phyloP scores from a whole-genome alignment of 1,284 basidiomycete genomes.

The Ceratobasidium sp. region DNA sequence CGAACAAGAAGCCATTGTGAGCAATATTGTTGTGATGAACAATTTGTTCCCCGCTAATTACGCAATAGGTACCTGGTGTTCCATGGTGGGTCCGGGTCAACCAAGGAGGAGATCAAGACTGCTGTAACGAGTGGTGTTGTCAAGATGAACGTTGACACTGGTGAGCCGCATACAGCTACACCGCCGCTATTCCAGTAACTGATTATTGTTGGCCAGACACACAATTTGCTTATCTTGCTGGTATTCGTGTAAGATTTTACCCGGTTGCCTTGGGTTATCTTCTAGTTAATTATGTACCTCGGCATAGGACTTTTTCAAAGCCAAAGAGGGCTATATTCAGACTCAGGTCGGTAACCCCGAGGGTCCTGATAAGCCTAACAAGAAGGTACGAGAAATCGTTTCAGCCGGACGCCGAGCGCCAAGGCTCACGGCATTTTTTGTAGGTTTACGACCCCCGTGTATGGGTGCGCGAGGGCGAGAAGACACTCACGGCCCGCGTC shows the following conservation, averaged over 20 bases:
- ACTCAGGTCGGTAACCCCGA: conserved; percentile 96
- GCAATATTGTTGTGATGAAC: conserved; percentile 54
- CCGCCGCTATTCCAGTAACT: background rate
- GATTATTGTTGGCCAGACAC: conserved; percentile 69
- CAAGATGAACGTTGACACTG: conserved; percentile 97
- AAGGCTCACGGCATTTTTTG: conserved; percentile 44
- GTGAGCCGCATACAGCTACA: conserved; percentile 57
- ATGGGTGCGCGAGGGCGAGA: conserved; percentile 99
- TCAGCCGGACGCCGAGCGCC: conserved; percentile 4
- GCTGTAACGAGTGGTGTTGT: conserved; percentile 95
- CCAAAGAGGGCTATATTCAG: conserved; percentile 88
- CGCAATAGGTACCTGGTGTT: conserved; percentile 92
- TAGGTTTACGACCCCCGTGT: conserved; percentile 94
- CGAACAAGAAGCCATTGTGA: conserved; percentile 84
- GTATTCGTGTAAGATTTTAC: conserved; percentile 78
- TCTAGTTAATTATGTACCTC: conserved; percentile 17
- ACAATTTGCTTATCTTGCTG: conserved; percentile 91
- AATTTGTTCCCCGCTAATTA: conserved; percentile 8
- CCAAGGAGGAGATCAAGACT: conserved; percentile 95
- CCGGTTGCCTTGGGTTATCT: background rate
- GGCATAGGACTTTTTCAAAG: conserved; percentile 82
- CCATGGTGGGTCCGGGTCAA: conserved; percentile 99
- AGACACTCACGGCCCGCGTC: conserved; percentile 90
- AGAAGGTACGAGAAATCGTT: conserved; percentile 75
- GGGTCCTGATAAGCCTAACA: conserved; percentile 95